Percentiles rank a stretch among this genome's conserved stretches.
phyloP scores from a whole-genome alignment of 2,329 filamentous ascomycete genomes.

The Diaporthe eres region DNA sequence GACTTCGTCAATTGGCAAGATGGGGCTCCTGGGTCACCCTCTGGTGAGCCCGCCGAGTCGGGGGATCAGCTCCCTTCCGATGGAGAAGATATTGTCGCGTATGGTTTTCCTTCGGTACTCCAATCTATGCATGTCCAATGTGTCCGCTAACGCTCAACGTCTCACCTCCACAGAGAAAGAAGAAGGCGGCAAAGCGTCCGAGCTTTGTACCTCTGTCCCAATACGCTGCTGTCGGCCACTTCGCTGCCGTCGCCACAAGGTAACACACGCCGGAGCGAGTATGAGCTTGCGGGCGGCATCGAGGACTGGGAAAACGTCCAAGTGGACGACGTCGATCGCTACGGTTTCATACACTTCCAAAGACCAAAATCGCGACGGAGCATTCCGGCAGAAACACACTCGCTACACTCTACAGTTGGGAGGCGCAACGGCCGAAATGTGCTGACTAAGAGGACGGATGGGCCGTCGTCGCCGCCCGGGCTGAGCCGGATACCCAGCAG shows the following conservation, averaged over 20 bases:
- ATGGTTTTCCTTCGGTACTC: slow-evolving; percentile 63
- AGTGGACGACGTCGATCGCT: slow-evolving; percentile 74
- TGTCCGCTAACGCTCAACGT: slow-evolving; percentile 48
- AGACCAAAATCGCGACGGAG: slow-evolving; percentile 58
- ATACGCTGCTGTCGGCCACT: slow-evolving; percentile 58
- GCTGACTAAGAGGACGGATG: slow-evolving; percentile 57
- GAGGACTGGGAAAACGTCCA: slow-evolving; percentile 78
- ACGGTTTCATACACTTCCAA: slow-evolving; percentile 73
- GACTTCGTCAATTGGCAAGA: slow-evolving; percentile 68
- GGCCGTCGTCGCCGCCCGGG: slow-evolving; percentile 51
- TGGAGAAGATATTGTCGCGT: slow-evolving; percentile 68
- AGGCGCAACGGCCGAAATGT: slow-evolving; percentile 63
- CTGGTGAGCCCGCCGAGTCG: slow-evolving; percentile 63
- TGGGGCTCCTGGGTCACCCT: slow-evolving; percentile 61
- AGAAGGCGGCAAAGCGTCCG: slow-evolving; percentile 45
- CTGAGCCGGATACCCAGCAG: slow-evolving; percentile 63
- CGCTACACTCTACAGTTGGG: slow-evolving; percentile 60
- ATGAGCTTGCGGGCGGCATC: slow-evolving; percentile 70
- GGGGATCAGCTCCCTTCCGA: slow-evolving; percentile 66
- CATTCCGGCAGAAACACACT: slow-evolving; percentile 43
- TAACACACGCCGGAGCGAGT: slow-evolving; percentile 54
- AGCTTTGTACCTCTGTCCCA: slow-evolving; percentile 50
- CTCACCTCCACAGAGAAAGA: slow-evolving; percentile 40
- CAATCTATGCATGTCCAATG: slow-evolving; percentile 41
- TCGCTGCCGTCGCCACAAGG: slow-evolving; percentile 61